Evolutionary conservation across 2,329 filamentous ascomycete species (phyloP).

Genomic region (Penicillium oxalicum): DNA sequence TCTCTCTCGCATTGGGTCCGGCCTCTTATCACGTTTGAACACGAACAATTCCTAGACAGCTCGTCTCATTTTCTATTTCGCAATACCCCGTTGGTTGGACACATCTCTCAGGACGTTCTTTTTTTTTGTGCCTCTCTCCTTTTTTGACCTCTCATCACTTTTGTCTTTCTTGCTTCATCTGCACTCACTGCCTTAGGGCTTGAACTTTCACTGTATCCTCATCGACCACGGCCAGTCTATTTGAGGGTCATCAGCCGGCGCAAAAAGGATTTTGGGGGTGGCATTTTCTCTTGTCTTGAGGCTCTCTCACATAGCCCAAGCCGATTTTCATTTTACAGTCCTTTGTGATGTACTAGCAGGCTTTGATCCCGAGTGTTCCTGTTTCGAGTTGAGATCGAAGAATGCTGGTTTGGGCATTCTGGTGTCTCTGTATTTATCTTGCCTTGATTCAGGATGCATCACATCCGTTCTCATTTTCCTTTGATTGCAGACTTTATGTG

Average conservation of each 20-base stretch:
- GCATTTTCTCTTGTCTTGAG: slow-evolving; percentile 20
- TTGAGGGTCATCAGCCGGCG: slow-evolving; percentile 36
- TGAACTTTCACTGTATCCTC: slow-evolving; percentile 17
- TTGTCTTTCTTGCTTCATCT: slow-evolving; percentile 9
- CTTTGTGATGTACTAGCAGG: neutral
- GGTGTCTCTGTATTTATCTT: too few relatives aligned
- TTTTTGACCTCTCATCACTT: slow-evolving; percentile 4
- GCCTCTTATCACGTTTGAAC: slow-evolving; percentile 15
- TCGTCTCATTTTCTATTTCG: slow-evolving; percentile 18
- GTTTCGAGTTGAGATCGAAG: too few relatives aligned
- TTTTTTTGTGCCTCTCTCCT: slow-evolving; percentile 9
- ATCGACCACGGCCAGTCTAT: slow-evolving; percentile 23
- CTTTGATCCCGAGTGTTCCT: neutral
- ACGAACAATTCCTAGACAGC: slow-evolving; percentile 20
- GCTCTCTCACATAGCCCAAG: slow-evolving; percentile 14
- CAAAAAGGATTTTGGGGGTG: slow-evolving; percentile 28
- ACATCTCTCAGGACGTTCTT: slow-evolving; percentile 6
- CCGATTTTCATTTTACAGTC: neutral
- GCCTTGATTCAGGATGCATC: too few relatives aligned
- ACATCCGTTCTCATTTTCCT: too few relatives aligned
- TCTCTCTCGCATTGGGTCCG: slow-evolving; percentile 4
- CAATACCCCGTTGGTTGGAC: slow-evolving; percentile 21
- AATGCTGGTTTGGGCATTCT: too few relatives aligned
- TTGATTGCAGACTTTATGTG: too few relatives aligned
- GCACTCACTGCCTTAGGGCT: neutral